Base-by-base conservation (phyloP, 768 basidiomycete genomes). In the Rhodotorula sphaerocarpa region DNA sequence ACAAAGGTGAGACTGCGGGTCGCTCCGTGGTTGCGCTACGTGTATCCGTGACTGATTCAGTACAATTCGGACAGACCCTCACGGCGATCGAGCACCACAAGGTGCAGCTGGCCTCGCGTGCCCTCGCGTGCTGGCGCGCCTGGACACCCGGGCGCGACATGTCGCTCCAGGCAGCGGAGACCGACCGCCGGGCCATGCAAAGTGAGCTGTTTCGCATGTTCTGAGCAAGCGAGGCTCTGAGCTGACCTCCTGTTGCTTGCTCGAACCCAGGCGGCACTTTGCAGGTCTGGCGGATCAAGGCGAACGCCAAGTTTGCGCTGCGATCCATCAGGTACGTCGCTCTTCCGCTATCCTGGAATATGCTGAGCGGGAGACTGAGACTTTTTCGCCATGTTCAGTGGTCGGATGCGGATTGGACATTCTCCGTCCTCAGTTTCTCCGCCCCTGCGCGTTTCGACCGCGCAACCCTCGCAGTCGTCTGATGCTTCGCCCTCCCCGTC, bases 61-160 rank as follows among this genome's bases (percentile, higher is more conserved):
- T 44, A n/a, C n/a, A n/a, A n/a, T n/a, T n/a, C n/a, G n/a, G 43
- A 7, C 51, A 64, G 62, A 54, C 51, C 5, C 43, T 59, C 31
- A 31, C 41, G 3, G 63, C 63, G 9, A 27, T 58, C 7, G 36
- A 27, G 21, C 21, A 27, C 14, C 21, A 64, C 43, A 47, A 41
- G 23, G 11, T 28, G 7, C 33, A 42, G n/a, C 57, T 55, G 21
- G 18, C 50, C 3, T 3, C 2, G 2, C 39, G 34, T 3, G 48
- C 53, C 25, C 27, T 64, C 48, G 1, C 10, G 0, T 43, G 16
- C 14, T 64, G 63, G 63, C 51, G 54, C 11, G 25, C 16, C 4
- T 64, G 63, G 63, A 64, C 63, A 4, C 53, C 57, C 7, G 48
- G 53, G 36, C 11, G 21, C 1, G 52, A 54, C 2, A 21, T 55